Conservation (phyloP, 805 yeast genomes). For the Metschnikowia arizonensis region DNA sequence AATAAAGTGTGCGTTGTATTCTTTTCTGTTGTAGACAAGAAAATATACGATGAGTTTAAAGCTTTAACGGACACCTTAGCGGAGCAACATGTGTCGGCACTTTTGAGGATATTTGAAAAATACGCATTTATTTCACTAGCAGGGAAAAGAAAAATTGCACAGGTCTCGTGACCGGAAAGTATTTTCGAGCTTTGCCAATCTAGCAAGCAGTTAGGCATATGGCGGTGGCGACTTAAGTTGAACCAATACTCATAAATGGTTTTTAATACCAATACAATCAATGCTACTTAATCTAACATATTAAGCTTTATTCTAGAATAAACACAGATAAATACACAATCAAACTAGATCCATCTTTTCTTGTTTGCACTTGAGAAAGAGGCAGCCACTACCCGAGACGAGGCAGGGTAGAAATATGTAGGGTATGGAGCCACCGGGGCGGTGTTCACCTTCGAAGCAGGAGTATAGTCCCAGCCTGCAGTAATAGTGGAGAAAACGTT, state of each 20-base stretch:
- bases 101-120: no score
- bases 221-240: no score
- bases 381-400: conserved; percentile 43
- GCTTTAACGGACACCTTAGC: no score
- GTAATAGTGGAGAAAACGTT: conserved; percentile 62
- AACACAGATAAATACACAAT: neutral
- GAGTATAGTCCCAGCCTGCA: conserved; percentile 77
- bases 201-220: no score
- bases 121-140: no score
- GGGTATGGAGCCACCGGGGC: conserved; percentile 74
- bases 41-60: neutral
- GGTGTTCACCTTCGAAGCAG: conserved; percentile 57
- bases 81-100: no score
- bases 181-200: no score
- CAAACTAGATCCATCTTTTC: conserved; percentile 34
- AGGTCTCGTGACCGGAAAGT: no score
- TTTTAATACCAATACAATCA: neutral
- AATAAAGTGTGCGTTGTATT: no score
- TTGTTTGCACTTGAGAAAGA: conserved; percentile 32
- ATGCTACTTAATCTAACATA: neutral
- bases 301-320: neutral
- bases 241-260: neutral
- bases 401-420: conserved; percentile 60
- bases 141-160: no score
- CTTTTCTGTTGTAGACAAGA: no score